Percentiles rank a stretch among this genome's conserved stretches.
phyloP scores from a whole-genome alignment of 2,329 filamentous ascomycete species.

The Penicillium palitans region DNA sequence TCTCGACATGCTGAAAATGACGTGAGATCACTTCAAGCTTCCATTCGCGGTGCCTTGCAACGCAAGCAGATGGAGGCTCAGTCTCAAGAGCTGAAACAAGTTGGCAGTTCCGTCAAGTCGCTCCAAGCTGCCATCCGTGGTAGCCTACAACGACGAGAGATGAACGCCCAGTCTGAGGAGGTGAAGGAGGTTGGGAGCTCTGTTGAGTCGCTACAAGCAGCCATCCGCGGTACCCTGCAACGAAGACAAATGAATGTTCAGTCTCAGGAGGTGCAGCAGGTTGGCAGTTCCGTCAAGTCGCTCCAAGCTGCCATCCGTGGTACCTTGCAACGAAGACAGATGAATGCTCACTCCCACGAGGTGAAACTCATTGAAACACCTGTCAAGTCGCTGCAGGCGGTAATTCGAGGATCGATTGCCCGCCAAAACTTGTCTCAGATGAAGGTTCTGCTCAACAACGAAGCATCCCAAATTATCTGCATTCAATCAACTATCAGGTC shows the following conservation, averaged over 20 bases:
- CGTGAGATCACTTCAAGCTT: slow-evolving; percentile 64
- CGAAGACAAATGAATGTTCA: slow-evolving; percentile 46
- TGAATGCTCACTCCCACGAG: slow-evolving; percentile 31
- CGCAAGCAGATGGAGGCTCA: slow-evolving; percentile 47
- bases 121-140: slow-evolving; percentile 68
- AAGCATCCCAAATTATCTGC: slow-evolving; percentile 31
- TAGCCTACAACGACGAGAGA: slow-evolving; percentile 58
- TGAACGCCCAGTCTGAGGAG: slow-evolving; percentile 30
- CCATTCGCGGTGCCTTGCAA: slow-evolving; percentile 65
- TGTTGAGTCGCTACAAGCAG: slow-evolving; percentile 56
- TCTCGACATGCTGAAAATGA: slow-evolving; percentile 51
- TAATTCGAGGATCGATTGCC: slow-evolving; percentile 59
- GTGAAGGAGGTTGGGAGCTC: slow-evolving; percentile 53
- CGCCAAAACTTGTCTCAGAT: slow-evolving; percentile 32
- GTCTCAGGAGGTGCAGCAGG: slow-evolving; percentile 44
- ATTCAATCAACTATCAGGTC: slow-evolving; percentile 42
- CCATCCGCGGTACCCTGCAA: slow-evolving; percentile 66
- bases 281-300: slow-evolving; percentile 48
- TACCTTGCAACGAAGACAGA: slow-evolving; percentile 58
- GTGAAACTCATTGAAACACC: slow-evolving; percentile 43
- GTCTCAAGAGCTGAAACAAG: slow-evolving; percentile 44
- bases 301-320: slow-evolving; percentile 68
- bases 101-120: slow-evolving; percentile 48
- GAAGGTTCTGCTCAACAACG: slow-evolving; percentile 27
- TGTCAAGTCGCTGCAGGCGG: slow-evolving; percentile 55